phyloP scores from a whole-genome alignment of 805 yeast genomes.

The Brettanomyces sp. region DNA sequence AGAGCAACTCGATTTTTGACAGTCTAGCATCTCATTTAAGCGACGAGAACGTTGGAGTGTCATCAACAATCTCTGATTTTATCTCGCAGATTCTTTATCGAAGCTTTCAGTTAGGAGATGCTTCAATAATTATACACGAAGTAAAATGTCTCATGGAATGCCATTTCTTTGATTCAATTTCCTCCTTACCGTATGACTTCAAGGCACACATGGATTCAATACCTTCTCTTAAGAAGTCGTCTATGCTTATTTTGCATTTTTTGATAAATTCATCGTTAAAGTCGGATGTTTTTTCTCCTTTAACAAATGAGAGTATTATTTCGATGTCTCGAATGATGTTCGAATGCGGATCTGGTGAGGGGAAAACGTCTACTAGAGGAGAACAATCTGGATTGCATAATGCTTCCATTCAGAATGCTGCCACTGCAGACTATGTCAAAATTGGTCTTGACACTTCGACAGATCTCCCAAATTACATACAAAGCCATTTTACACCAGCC shows the following conservation, averaged over 20 bases:
- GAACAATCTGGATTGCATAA: not conserved
- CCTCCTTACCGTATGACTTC: not conserved
- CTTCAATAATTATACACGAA: slow-evolving; percentile 9
- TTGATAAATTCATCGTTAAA: not conserved
- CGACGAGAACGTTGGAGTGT: slow-evolving; percentile 35
- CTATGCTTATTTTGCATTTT: not conserved
- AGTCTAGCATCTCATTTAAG: slow-evolving; percentile 33
- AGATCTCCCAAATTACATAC: slow-evolving; percentile 33
- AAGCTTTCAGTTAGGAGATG: slow-evolving; percentile 32
- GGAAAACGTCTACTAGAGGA: not conserved
- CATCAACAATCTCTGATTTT: slow-evolving; percentile 34
- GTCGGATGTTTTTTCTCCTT: not conserved
- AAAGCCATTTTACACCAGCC: slow-evolving; percentile 36
- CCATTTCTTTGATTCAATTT: slow-evolving; percentile 9
- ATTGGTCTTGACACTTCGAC: slow-evolving; percentile 34
- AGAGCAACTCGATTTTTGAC: slow-evolving; percentile 31
- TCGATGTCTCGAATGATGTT: not conserved
- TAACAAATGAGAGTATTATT: not conserved
- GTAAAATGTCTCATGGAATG: slow-evolving; percentile 4
- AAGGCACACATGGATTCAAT: not conserved
- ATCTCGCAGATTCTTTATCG: slow-evolving; percentile 35
- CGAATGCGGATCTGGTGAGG: not conserved
- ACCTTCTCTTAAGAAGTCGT: not conserved
- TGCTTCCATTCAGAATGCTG: slow-evolving; percentile 19
- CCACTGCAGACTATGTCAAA: slow-evolving; percentile 30